Evolutionary conservation across 345 rosid species (phyloP).

Genomic region (Anacardium occidentale): DNA sequence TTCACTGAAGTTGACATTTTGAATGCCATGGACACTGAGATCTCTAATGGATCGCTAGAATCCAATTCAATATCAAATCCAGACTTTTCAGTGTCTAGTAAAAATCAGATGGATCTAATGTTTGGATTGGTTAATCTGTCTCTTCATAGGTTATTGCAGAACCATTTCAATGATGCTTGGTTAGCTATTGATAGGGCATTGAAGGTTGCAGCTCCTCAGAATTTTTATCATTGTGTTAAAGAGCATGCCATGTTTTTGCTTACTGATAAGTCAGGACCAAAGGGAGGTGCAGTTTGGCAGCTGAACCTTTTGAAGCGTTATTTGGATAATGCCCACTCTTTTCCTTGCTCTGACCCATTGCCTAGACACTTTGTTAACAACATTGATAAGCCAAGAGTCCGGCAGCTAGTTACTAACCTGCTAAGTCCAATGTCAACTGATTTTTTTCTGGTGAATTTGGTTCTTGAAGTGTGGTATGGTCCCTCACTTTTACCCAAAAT

Average conservation of each 20-base stretch:
- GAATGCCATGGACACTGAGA: constrained; percentile 20
- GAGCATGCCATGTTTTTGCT: constrained; percentile 69
- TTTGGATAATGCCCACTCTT: constrained; percentile 46
- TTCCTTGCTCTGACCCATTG: constrained; percentile 49
- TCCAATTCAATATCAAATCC: constrained; percentile 34
- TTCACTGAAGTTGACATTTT: constrained; percentile 27
- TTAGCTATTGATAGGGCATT: constrained; percentile 59
- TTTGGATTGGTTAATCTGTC: constrained; percentile 81
- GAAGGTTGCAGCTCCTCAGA: constrained; percentile 42
- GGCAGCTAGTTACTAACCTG: constrained; percentile 54
- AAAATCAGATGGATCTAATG: constrained; percentile 47
- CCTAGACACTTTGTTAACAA: constrained; percentile 61
- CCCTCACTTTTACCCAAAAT: constrained; percentile 65
- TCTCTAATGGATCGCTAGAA: constrained; percentile 22
- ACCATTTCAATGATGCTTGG: constrained; percentile 46
- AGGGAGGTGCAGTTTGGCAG: constrained; percentile 40
- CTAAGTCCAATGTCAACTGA: constrained; percentile 58
- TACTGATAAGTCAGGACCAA: constrained; percentile 28
- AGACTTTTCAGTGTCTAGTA: constrained; percentile 21
- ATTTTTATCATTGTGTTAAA: constrained; percentile 57
- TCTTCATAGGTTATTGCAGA: constrained; percentile 57
- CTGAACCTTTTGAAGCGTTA: constrained; percentile 52
- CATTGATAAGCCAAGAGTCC: constrained; percentile 55
- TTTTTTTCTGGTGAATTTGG: constrained; percentile 50
- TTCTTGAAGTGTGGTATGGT: constrained; percentile 75